These are phyloP conservation scores for Aegle marmelos DNA, from an alignment of 345 rosid genomes.

Conservation along the genomic window DNA sequence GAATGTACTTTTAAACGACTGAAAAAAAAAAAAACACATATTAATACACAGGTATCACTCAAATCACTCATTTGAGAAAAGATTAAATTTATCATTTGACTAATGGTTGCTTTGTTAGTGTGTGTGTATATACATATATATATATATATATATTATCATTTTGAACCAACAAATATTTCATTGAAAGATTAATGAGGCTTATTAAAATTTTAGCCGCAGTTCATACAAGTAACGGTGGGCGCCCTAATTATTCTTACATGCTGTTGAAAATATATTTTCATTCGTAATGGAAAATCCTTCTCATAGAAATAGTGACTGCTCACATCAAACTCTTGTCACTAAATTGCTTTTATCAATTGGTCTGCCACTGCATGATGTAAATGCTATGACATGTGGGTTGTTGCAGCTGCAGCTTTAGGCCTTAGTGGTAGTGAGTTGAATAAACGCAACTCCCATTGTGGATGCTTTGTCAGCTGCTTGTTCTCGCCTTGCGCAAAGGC, in stretches of 20 bases:
- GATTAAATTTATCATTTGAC: too few species aligned
- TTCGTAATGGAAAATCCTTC: not conserved
- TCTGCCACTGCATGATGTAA: not conserved
- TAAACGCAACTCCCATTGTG: slow-evolving; percentile 16
- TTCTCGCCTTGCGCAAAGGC: slow-evolving; percentile 11
- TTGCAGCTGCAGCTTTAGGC: not conserved
- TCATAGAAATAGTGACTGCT: not conserved
- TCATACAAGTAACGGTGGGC: too few species aligned
- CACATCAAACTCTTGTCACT: not conserved
- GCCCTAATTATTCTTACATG: not conserved
- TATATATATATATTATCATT: too few species aligned
- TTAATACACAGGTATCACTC: too few species aligned
- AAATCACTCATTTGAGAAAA: too few species aligned
- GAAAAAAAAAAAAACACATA: too few species aligned
- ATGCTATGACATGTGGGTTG: slow-evolving; percentile 1
- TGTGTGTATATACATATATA: too few species aligned
- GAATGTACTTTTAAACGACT: too few species aligned
- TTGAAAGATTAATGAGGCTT: too few species aligned
- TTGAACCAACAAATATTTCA: too few species aligned
- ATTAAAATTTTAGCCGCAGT: too few species aligned
- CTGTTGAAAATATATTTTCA: not conserved
- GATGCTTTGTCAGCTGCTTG: slow-evolving; percentile 22
- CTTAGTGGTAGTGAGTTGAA: slow-evolving; percentile 14
- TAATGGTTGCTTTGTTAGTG: too few species aligned
- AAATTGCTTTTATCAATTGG: not conserved